Evolutionary conservation across 495 filamentous ascomycete species (phyloP).

Genomic region (Penicillium waksmanii): DNA sequence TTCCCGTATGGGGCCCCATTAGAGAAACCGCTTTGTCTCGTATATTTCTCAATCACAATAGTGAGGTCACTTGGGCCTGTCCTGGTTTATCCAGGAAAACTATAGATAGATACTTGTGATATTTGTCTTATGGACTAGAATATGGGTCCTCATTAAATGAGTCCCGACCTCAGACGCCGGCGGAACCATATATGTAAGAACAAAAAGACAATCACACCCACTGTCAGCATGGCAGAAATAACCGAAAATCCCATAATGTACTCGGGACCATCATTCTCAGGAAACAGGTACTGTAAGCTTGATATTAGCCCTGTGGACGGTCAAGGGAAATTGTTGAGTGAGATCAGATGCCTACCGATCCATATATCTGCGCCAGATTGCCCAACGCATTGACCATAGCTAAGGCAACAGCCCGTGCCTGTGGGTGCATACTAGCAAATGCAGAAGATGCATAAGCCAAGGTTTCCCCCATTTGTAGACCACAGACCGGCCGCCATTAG

Average conservation of each 20-base stretch:
- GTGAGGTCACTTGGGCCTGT: too few relatives aligned
- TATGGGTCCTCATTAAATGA: background rate
- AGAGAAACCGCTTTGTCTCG: too few relatives aligned
- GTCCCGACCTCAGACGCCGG: slow-evolving; percentile 8
- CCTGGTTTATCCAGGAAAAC: too few relatives aligned
- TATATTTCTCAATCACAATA: too few relatives aligned
- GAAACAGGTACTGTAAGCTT: slow-evolving; percentile 33
- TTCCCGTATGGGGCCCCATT: too few relatives aligned
- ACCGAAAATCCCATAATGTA: slow-evolving; percentile 45
- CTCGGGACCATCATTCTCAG: slow-evolving; percentile 36
- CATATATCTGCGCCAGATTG: slow-evolving; percentile 57
- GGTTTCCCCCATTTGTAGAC: slow-evolving; percentile 46
- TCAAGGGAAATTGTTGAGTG: background rate
- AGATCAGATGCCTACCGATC: slow-evolving; percentile 25
- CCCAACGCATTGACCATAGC: slow-evolving; percentile 54
- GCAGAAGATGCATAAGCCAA: slow-evolving; percentile 49
- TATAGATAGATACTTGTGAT: background rate
- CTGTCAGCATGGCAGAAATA: slow-evolving; percentile 41
- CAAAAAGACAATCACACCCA: slow-evolving; percentile 36
- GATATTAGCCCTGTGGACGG: background rate
- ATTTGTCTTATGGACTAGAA: background rate
- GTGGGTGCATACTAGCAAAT: slow-evolving; percentile 39
- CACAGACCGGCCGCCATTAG: slow-evolving; percentile 55
- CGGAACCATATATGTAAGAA: slow-evolving; percentile 34
- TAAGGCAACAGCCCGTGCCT: slow-evolving; percentile 44